These are phyloP conservation scores for Dryadomyces sulphureus DNA, from an alignment of 2,329 filamentous ascomycete species.

Conservation along the genomic window DNA sequence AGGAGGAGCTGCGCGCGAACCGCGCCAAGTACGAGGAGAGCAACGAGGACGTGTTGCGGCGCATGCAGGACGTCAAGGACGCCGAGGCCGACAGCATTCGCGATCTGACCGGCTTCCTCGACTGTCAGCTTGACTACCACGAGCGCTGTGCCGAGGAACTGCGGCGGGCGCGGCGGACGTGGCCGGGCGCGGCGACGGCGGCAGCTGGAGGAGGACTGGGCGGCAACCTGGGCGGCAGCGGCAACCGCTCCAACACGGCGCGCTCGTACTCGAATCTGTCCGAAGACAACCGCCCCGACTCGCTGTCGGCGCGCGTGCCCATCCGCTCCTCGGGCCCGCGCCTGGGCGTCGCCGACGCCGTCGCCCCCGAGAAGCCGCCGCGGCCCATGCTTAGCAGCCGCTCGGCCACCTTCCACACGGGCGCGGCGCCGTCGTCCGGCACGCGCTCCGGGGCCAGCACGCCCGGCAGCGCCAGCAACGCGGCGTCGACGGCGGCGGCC, in stretches of 20 bases:
- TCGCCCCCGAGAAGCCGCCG: constrained; percentile 18
- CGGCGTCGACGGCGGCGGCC: constrained; percentile 10
- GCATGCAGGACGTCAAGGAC: constrained; percentile 96
- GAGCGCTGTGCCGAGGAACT: constrained; percentile 82
- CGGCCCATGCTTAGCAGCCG: constrained; percentile 21
- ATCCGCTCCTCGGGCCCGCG: constrained; percentile 24
- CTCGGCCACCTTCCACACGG: constrained; percentile 24
- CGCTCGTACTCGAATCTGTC: constrained; percentile 21
- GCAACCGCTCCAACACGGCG: constrained; percentile 31
- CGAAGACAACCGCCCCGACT: constrained; percentile 18
- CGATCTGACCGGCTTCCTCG: constrained; percentile 68
- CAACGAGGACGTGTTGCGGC: constrained; percentile 75
- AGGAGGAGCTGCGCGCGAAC: constrained; percentile 80
- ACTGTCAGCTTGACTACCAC: constrained; percentile 81
- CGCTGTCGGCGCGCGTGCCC: constrained; percentile 26
- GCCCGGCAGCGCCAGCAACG: constrained; percentile 2
- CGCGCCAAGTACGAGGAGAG: constrained; percentile 96
- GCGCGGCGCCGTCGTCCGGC: not conserved
- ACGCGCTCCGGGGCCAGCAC: constrained; percentile 9
- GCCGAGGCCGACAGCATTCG: constrained; percentile 69
- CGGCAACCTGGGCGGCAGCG: constrained; percentile 8
- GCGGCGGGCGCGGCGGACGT: constrained; percentile 33
- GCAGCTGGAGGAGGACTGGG: constrained; percentile 5
- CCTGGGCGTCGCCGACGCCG: constrained; percentile 1
- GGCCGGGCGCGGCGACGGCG: constrained; percentile 18